phyloP scores from a whole-genome alignment of 1,284 basidiomycete genomes.

The Fomitopsis palustris region DNA sequence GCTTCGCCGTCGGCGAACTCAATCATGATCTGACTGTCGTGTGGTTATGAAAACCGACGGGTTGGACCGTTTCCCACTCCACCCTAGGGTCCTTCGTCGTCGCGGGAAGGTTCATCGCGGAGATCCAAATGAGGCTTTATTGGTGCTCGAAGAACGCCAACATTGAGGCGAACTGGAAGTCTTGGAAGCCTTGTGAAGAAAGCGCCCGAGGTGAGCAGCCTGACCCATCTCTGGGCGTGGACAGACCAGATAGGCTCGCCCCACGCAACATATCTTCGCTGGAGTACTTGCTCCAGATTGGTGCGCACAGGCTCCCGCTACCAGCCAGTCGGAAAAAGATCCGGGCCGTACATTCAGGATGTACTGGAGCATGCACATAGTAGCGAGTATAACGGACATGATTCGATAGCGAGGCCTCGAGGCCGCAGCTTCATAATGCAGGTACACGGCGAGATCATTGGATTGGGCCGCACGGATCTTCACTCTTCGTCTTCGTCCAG shows the following conservation, averaged over 20 bases:
- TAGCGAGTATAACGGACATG: neutral
- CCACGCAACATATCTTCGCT: too few relatives aligned
- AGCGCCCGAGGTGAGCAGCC: too few relatives aligned
- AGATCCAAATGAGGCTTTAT: neutral
- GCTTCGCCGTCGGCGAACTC: neutral
- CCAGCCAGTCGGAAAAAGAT: too few relatives aligned
- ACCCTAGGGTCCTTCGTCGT: neutral
- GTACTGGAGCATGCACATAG: neutral
- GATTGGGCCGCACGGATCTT: neutral
- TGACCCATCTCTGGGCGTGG: too few relatives aligned
- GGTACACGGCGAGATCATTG: neutral
- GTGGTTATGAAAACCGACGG: neutral
- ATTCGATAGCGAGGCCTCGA: neutral
- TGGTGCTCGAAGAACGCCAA: neutral
- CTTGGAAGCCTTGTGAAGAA: neutral
- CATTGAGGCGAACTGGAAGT: neutral
- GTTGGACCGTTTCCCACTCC: neutral
- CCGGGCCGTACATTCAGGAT: too few relatives aligned
- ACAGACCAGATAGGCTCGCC: too few relatives aligned
- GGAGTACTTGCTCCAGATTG: too few relatives aligned
- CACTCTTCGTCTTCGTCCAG: conserved; percentile 21
- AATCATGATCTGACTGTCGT: neutral
- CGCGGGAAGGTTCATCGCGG: neutral
- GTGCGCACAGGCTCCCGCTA: too few relatives aligned
- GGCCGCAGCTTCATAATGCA: neutral